phyloP scores from a whole-genome alignment of 106 monocot species.

The Xerophyta viscosa region DNA sequence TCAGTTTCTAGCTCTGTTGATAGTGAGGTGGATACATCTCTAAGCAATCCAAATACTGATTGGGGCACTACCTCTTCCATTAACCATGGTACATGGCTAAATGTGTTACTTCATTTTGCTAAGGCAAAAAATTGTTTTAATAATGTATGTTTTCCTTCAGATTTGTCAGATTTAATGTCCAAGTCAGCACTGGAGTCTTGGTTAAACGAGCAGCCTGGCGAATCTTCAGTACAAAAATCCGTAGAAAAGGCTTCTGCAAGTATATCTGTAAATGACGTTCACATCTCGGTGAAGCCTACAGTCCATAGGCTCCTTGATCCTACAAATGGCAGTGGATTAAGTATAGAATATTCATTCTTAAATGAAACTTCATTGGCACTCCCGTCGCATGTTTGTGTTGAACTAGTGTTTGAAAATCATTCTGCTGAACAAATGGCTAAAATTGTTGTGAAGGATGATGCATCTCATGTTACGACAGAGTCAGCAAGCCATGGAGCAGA shows the following conservation, averaged over 20 bases:
- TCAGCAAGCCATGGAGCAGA: slow-evolving; percentile 27
- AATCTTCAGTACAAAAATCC: slow-evolving; percentile 21
- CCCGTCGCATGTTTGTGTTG: slow-evolving; percentile 47
- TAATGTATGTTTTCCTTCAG: slow-evolving; percentile 30
- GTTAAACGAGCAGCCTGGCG: slow-evolving; percentile 60
- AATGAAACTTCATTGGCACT: slow-evolving; percentile 49
- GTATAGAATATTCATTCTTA: slow-evolving; percentile 64
- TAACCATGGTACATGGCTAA: slow-evolving; percentile 3
- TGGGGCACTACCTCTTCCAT: background rate
- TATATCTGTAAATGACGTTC: slow-evolving; percentile 74
- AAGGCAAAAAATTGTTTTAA: too few species aligned
- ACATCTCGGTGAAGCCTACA: slow-evolving; percentile 36
- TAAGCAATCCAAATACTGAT: slow-evolving; percentile 18
- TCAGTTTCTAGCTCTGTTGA: slow-evolving; percentile 27
- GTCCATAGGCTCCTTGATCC: slow-evolving; percentile 57
- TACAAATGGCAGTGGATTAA: slow-evolving; percentile 56
- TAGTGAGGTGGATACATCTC: slow-evolving; percentile 21
- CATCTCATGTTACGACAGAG: slow-evolving; percentile 24
- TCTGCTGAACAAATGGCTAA: slow-evolving; percentile 44
- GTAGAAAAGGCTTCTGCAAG: slow-evolving; percentile 30
- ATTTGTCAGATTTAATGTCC: slow-evolving; percentile 68
- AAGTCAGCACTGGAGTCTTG: slow-evolving; percentile 76
- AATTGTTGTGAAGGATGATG: slow-evolving; percentile 44
- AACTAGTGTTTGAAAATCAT: slow-evolving; percentile 61
- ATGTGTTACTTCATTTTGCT: too few species aligned